A percentile compares a stretch with the other conserved stretches of the same genome.
These are phyloP conservation scores for Phytophthora sansomeana DNA, from an alignment of 352 stramenopile species.

Conservation along the genomic window DNA sequence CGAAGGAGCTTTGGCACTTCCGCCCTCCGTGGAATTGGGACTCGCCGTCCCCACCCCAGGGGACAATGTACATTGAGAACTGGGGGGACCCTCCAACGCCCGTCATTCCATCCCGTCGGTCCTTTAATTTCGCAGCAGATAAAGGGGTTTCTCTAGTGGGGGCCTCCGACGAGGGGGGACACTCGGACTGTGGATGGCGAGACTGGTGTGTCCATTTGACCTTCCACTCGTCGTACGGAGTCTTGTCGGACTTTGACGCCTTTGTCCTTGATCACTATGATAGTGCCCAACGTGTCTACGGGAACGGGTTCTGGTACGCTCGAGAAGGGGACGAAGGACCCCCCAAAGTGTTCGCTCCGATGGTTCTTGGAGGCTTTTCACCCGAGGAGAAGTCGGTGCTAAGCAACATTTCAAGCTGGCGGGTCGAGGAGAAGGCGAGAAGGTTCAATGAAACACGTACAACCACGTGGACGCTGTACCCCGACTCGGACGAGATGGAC, in stretches of 20 bases:
- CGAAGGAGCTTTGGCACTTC: conserved; percentile 26
- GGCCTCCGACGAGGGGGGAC: conserved; percentile 15
- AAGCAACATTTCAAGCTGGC: conserved; percentile 27
- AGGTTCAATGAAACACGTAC: conserved; percentile 40
- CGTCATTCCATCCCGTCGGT: conserved; percentile 19
- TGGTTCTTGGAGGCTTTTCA: conserved; percentile 44
- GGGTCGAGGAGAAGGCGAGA: conserved; percentile 21
- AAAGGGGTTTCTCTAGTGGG: conserved; percentile 19
- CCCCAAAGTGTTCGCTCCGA: conserved; percentile 23
- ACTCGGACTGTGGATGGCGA: conserved; percentile 8
- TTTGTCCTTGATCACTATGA: conserved; percentile 57
- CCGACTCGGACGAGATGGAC: conserved; percentile 48
- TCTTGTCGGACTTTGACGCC: conserved; percentile 56
- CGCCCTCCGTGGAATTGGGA: conserved; percentile 31
- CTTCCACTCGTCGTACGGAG: conserved; percentile 57
- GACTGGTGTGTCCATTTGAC: conserved; percentile 42
- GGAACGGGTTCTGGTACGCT: conserved; percentile 11
- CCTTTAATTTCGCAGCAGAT: conserved; percentile 19
- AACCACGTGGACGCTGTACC: conserved; percentile 54
- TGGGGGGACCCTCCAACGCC: conserved; percentile 24
- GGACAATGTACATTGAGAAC: conserved; percentile 31
- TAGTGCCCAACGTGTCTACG: conserved; percentile 20
- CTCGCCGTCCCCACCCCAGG: conserved; percentile 30
- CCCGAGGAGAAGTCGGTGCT: conserved; percentile 23
- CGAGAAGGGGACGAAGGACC: conserved; percentile 6